Base-by-base conservation (phyloP, 2,329 filamentous ascomycete genomes). In the Phialophora tarda region DNA sequence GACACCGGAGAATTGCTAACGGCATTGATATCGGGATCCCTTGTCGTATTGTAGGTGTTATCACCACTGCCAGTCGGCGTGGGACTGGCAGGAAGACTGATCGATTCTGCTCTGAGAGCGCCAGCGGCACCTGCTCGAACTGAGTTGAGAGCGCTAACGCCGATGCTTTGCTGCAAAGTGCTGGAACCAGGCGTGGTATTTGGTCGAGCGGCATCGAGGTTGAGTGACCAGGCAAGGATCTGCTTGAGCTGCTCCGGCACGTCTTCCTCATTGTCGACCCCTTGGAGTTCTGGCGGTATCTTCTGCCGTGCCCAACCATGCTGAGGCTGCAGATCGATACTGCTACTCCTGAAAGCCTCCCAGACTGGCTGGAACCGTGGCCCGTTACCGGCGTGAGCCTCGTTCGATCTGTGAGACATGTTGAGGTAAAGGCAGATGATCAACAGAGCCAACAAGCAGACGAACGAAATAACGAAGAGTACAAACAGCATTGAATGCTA, bases 141-240 rank as follows among this genome's bases (percentile, higher is more conserved):
- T 5, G 44, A n/a, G 5, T 7, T 4, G 10, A n/a, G 17, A 48
- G 21, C 17, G 17, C 4, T 23, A 2, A 41, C 28, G 14, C 30
- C 59, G 21, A 10, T 44, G 14, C 14, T 50, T 23, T 12, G 11
- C 24, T 12, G 24, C 30, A 21, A 14, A 32, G 21, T 55, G 56
- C 23, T 38, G 23, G 17, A 17, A 47, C 5, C 44, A 5, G 41
- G 12, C 11, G 12, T 32, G 21, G 38, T 50, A 34, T 28, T n/a
- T n/a, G 44, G 23, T 5, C 61, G 58, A 53, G 57, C 30, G 32
- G 32, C 17, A 47, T 21, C 38, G 17, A 50, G 48, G 21, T 17
- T 47, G 14, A 68, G 53, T 17, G 70, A 72, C 70, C 70, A 72
- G 10, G 44, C 28, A 17, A 72, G 58, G 30, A 72, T 71, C 23